Base-by-base conservation (phyloP, 192 early-diverging fungal species). In the Coemansia asiatica region DNA sequence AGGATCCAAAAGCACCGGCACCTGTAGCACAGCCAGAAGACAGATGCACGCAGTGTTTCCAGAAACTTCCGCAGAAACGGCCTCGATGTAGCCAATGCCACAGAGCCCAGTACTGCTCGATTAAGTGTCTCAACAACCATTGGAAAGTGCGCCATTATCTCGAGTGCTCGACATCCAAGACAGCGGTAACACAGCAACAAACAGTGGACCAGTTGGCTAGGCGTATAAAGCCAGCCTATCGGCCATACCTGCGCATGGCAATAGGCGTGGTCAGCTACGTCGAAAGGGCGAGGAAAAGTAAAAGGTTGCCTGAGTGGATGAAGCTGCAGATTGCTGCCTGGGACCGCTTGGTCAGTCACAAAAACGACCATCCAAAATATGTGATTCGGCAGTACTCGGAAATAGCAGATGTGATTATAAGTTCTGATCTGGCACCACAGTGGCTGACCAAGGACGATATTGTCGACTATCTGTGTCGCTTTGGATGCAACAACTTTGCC, bases 401-500 rank as follows among this genome's bases (percentile, higher is more conserved):
- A 47, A 67, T 82, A 13, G 65, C 80, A 6, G 23, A 49, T 3
- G 67, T 68, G 12, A 51, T 73, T 16, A 21, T 26, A 13, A 16
- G 23, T 1, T 27, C 50, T 26, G 50, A 53, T 53, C 21, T 53
- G 50, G 50, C 50, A 22, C 26, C 21, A 22, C 9, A 6, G 3
- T 35, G n/a, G 53, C 16, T 55, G 53, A 16, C 12, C 53, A 28
- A 18, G 1, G 56, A 36, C 38, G 19, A 31, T 33, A 35, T 26
- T 55, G 68, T 57, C 68, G 50, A 65, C 15, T 65, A 19, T 18
- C 68, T 47, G 68, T 71, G 69, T 23, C 61, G 58, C 15, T 71
- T 71, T n/a, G 63, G 75, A n/a, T 71, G 80, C 65, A 73, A 77
- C 60, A 74, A 79, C 60, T 79, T 79, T 63, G 68, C 66, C 1